Evolutionary conservation across 2,329 filamentous ascomycete species (phyloP).

Genomic region (Cladosporium sp.): DNA sequence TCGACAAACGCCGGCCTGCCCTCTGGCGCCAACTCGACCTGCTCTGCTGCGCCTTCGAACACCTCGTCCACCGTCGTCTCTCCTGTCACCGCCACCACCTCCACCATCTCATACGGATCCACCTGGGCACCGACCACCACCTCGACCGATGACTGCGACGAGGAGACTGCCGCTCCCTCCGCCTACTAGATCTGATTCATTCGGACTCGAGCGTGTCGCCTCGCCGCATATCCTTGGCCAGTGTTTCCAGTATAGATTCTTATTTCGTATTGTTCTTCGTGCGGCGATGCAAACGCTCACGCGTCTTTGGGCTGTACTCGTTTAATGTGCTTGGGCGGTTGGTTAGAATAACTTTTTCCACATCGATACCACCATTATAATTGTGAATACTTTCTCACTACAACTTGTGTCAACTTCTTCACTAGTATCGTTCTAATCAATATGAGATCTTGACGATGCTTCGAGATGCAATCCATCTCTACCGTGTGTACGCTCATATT

Average conservation of each 20-base stretch:
- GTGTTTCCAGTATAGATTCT: too few relatives aligned
- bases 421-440: too few relatives aligned
- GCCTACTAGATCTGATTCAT: background rate
- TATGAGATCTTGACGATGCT: too few relatives aligned
- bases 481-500: too few relatives aligned
- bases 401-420: too few relatives aligned
- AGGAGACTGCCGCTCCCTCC: background rate
- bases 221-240: too few relatives aligned
- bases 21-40: background rate
- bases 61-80: slow-evolving; percentile 1
- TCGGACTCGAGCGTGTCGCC: too few relatives aligned
- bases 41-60: background rate
- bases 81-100: background rate
- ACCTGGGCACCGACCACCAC: background rate
- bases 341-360: background rate
- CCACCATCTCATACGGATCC: background rate
- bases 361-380: too few relatives aligned
- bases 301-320: background rate
- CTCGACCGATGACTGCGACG: background rate
- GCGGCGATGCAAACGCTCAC: too few relatives aligned
- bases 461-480: too few relatives aligned
- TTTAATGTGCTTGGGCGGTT: background rate
- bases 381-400: too few relatives aligned
- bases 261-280: too few relatives aligned
- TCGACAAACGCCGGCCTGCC: slow-evolving; percentile 3